Conservation (phyloP, 2,329 filamentous ascomycete species). For the Verticillium isaacii region DNA sequence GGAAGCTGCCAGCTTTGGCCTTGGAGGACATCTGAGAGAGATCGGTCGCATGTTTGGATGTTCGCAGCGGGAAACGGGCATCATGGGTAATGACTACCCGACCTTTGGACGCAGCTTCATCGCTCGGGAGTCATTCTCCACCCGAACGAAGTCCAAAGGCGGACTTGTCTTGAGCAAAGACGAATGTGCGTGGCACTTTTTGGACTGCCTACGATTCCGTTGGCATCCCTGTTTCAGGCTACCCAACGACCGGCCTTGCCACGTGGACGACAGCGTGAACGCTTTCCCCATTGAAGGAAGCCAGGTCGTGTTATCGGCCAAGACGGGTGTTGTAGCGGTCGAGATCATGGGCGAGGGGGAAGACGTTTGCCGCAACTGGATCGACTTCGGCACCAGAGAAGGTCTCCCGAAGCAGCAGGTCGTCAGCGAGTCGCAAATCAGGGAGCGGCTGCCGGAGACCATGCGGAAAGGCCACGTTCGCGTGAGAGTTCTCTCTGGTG, state of each 20-base stretch:
- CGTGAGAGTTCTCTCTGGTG: slow-evolving; percentile 68
- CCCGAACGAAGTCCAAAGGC: slow-evolving; percentile 78
- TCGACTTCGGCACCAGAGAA: slow-evolving; percentile 45
- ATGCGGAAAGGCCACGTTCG: slow-evolving; percentile 58
- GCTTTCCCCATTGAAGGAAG: slow-evolving; percentile 80
- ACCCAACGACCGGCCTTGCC: slow-evolving; percentile 64
- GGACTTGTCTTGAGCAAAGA: slow-evolving; percentile 70
- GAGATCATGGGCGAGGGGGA: slow-evolving; percentile 81
- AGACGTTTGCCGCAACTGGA: slow-evolving; percentile 71
- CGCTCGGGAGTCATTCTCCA: slow-evolving; percentile 77
- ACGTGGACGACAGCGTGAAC: slow-evolving; percentile 71
- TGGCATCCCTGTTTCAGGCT: slow-evolving; percentile 86
- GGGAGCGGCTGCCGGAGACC: slow-evolving; percentile 64
- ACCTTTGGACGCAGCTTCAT: slow-evolving; percentile 80
- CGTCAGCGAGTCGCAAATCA: slow-evolving; percentile 71
- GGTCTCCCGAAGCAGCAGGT: slow-evolving; percentile 20
- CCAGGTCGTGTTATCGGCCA: slow-evolving; percentile 70
- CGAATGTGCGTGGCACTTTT: slow-evolving; percentile 86
- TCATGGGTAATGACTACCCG: slow-evolving; percentile 89
- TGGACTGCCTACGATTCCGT: slow-evolving; percentile 84
- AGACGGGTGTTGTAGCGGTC: slow-evolving; percentile 77
- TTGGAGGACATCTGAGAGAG: slow-evolving; percentile 89
- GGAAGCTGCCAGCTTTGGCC: slow-evolving; percentile 93
- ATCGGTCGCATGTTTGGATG: slow-evolving; percentile 87
- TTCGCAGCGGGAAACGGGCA: slow-evolving; percentile 81